phyloP scores from a whole-genome alignment of 2,329 filamentous ascomycete genomes.

The Boeremia exigua region DNA sequence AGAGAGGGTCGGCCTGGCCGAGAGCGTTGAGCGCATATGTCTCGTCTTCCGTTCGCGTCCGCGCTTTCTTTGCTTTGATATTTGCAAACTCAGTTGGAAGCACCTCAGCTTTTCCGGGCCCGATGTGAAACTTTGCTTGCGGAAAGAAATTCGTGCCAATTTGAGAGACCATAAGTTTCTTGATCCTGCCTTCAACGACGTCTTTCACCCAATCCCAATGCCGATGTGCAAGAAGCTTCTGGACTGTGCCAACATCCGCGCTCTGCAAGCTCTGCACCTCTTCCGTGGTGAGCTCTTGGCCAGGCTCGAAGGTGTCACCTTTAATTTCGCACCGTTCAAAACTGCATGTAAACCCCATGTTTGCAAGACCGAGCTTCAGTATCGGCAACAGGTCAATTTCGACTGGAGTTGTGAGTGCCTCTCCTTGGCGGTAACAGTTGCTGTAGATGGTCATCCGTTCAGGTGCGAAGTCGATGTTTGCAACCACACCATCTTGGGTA shows the following conservation, averaged over 20 bases:
- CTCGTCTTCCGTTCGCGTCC: not conserved
- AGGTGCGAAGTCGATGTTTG: not conserved
- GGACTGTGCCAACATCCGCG: not conserved
- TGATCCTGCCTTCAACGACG: not conserved
- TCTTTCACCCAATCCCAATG: not conserved
- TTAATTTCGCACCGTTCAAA: not conserved
- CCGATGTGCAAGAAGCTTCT: not conserved
- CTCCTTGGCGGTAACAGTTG: not conserved
- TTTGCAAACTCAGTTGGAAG: not conserved
- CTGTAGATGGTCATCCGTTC: conserved; percentile 2
- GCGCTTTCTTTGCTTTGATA: not conserved
- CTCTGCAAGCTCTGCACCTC: not conserved
- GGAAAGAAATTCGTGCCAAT: not conserved
- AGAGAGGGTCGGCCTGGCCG: too few relatives aligned
- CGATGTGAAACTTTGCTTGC: not conserved
- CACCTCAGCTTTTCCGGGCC: not conserved
- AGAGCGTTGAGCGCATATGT: too few relatives aligned
- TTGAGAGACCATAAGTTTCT: not conserved
- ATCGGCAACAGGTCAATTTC: conserved; percentile 1
- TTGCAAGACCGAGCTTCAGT: not conserved
- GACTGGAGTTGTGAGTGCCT: not conserved
- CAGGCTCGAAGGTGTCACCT: not conserved
- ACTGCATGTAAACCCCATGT: not conserved
- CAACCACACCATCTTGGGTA: not conserved
- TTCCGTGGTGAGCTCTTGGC: not conserved